Evolutionary conservation across 208 protist species (phyloP).

Genomic region (Leishmania braziliensis): DNA sequence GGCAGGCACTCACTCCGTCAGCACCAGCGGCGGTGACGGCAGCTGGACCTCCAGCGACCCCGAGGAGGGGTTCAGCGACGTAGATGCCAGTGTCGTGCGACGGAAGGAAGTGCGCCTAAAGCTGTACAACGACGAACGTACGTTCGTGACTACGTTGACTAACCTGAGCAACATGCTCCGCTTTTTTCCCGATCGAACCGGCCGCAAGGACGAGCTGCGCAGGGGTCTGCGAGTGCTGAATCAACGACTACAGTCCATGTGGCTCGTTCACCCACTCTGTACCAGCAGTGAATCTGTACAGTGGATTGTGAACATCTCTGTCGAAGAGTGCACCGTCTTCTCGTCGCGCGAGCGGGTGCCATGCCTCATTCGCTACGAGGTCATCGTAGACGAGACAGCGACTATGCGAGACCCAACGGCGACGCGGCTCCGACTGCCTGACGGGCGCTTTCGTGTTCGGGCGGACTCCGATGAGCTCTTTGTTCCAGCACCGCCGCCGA

Average conservation of each 20-base stretch:
- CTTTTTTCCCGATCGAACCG: constrained; percentile 58
- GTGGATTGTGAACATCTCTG: constrained; percentile 87
- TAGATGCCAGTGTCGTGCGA: constrained; percentile 51
- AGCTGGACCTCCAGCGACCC: constrained; percentile 17
- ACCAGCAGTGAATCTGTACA: constrained; percentile 60
- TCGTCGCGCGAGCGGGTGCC: constrained; percentile 86
- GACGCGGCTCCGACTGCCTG: constrained; percentile 57
- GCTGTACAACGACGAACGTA: constrained; percentile 82
- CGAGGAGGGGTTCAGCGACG: constrained; percentile 20
- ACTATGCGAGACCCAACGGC: constrained; percentile 77
- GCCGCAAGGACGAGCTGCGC: constrained; percentile 77
- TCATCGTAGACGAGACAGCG: constrained; percentile 84
- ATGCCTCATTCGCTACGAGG: constrained; percentile 85
- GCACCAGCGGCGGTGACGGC: constrained; percentile 18
- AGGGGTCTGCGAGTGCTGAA: constrained; percentile 66
- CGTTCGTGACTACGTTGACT: constrained; percentile 75
- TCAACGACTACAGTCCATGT: constrained; percentile 47
- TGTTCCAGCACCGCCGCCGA: constrained; percentile 15
- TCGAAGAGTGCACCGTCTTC: constrained; percentile 91
- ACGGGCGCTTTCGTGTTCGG: constrained; percentile 64
- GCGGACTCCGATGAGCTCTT: constrained; percentile 56
- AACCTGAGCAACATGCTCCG: constrained; percentile 77
- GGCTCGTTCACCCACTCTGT: constrained; percentile 77
- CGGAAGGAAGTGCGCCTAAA: constrained; percentile 84
- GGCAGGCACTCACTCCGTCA: constrained; percentile 1